Base-by-base conservation (phyloP, 352 stramenopile genomes). In the Phytophthora agathidicida region DNA sequence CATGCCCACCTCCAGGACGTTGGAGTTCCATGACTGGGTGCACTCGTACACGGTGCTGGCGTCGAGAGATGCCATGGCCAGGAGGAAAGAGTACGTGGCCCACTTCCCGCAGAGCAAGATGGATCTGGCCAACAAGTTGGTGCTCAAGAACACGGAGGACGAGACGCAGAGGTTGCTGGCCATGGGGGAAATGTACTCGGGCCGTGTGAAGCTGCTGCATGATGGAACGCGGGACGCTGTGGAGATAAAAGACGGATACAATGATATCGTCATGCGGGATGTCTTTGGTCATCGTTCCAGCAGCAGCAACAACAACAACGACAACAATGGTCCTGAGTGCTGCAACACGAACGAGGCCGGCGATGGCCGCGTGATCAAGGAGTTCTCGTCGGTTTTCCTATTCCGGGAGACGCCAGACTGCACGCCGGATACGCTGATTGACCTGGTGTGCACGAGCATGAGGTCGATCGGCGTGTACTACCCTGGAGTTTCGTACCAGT, bases 11-110 rank as follows among this genome's bases (percentile, higher is more conserved):
- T 73, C 68, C 5, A 67, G 71, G 17, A 82, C 84, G 38, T 65
- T 91, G 17, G 66, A 88, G 42, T 86, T 91, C 58, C 76, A 91
- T 53, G 78, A 91, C 65, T 88, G 78, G 76, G 75, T 91, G 46
- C 78, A 91, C 65, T 86, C 78, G 63, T 91, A 85, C 61, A 88
- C 80, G 9, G 61, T 73, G 5, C 55, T 91, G 35, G 71, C 65
- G 3, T 73, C 60, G 0, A 50, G 49, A 46, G 66, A 86, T 22
- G n/a, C 30, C 0, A 13, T 63, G 1, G 54, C 62, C 1, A 66
- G 77, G 3, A 65, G 63, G 17, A 77, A 72, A 13, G 76, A 91
- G 53, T 86, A 86, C 37, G 24, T 77, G 14, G 57, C 62, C 23
- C 72, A 67, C 37, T 85, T 91, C 24, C 67, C 70, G 0, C 64